These are phyloP conservation scores for Balakata baccata DNA, from an alignment of 345 rosid genomes.

Conservation along the genomic window DNA sequence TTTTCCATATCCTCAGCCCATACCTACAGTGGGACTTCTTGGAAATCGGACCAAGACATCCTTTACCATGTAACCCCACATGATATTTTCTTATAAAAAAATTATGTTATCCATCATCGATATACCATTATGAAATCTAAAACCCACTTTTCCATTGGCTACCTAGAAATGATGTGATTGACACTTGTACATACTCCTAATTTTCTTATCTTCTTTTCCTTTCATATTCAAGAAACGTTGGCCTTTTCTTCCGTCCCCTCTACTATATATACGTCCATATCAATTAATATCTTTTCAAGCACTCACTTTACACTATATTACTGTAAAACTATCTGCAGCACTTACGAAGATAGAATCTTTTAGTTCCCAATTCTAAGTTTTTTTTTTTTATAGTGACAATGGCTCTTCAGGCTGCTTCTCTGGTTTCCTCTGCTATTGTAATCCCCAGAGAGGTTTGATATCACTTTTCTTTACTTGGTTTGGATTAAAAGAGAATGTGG, in stretches of 20 bases:
- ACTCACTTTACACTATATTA: neutral
- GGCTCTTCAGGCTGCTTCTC: conserved; percentile 79
- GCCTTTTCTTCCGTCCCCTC: neutral
- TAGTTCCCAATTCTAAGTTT: conserved; percentile 1
- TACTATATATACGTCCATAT: conserved; percentile 24
- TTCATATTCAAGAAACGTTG: conserved; percentile 22
- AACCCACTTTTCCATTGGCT: conserved; percentile 51
- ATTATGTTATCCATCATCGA: neutral
- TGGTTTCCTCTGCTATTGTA: conserved; percentile 61
- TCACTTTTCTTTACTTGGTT: neutral
- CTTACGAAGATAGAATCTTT: neutral
- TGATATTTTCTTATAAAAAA: neutral
- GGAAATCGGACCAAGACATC: conserved; percentile 34
- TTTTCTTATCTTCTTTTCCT: conserved; percentile 54
- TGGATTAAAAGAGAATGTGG: neutral
- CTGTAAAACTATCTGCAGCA: neutral
- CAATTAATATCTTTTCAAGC: conserved; percentile 24
- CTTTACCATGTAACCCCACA: neutral
- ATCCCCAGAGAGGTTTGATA: conserved; percentile 59
- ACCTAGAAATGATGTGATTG: conserved; percentile 42
- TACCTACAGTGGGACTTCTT: conserved; percentile 24
- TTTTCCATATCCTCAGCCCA: conserved; percentile 25
- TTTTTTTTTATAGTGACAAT: conserved; percentile 33
- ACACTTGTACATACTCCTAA: conserved; percentile 22
- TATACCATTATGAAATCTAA: conserved; percentile 47